Conservation (phyloP, 78 protist genomes). For the Dictyostelium purpureum region DNA sequence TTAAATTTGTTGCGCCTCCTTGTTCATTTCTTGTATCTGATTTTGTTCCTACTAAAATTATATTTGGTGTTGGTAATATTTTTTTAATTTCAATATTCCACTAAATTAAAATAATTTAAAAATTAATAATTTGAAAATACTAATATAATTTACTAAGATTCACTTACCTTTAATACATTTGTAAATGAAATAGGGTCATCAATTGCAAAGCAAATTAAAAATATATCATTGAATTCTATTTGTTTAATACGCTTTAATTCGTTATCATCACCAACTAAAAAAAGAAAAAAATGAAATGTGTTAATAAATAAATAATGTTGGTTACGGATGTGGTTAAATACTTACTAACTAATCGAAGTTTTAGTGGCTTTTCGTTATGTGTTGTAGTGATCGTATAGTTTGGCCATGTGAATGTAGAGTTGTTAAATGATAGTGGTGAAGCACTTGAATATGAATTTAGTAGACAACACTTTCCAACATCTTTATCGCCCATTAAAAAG, state of each 20-base stretch:
- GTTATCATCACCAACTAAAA: neutral
- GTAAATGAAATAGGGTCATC: neutral
- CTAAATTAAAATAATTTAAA: too few relatives aligned
- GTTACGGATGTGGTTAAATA: too few relatives aligned
- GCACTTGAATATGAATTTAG: neutral
- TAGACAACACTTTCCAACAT: neutral
- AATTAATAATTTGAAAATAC: too few relatives aligned
- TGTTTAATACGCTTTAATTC: neutral
- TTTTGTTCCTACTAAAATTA: neutral
- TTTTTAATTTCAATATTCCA: neutral
- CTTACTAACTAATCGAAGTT: conserved; percentile 1
- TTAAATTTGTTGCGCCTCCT: neutral
- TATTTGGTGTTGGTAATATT: neutral
- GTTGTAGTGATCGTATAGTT: neutral
- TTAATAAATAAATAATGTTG: too few relatives aligned
- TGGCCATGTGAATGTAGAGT: neutral
- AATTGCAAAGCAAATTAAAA: neutral
- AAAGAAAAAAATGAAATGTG: too few relatives aligned
- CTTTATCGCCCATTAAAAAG: neutral
- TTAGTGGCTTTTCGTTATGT: neutral
- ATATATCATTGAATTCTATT: neutral
- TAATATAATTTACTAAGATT: too few relatives aligned
- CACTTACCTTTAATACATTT: neutral
- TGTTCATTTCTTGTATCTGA: neutral
- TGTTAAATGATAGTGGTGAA: neutral